Percentiles rank a stretch among this genome's conserved stretches.
Evolutionary conservation across 352 stramenopile species (phyloP).

Genomic region (Pythium dissotocum): DNA sequence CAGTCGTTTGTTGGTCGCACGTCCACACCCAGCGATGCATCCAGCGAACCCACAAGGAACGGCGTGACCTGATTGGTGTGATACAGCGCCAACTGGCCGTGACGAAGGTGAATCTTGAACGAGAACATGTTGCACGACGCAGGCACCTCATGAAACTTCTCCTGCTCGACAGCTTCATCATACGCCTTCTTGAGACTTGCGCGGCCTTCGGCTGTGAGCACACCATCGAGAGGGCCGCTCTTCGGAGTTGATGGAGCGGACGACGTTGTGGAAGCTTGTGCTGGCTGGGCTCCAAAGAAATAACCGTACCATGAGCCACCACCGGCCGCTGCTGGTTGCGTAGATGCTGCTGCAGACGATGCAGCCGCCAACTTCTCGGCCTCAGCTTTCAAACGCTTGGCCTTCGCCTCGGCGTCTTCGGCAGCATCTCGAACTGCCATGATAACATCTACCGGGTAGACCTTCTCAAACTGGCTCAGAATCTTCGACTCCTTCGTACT

Average conservation of each 20-base stretch:
- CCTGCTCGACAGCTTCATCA: slow-evolving; percentile 64
- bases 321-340: slow-evolving; percentile 13
- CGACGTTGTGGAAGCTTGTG: slow-evolving; percentile 7
- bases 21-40: slow-evolving; percentile 58
- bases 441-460: slow-evolving; percentile 72
- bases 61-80: slow-evolving; percentile 45
- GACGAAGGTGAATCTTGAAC: slow-evolving; percentile 60
- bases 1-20: slow-evolving; percentile 70
- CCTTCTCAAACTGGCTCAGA: slow-evolving; percentile 52
- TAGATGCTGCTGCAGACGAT: slow-evolving; percentile 16
- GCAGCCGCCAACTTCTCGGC: slow-evolving; percentile 31
- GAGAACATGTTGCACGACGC: slow-evolving; percentile 69
- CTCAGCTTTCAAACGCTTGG: slow-evolving; percentile 28
- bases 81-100: slow-evolving; percentile 55
- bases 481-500: slow-evolving; percentile 44
- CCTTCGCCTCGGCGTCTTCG: slow-evolving; percentile 50
- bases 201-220: slow-evolving; percentile 66
- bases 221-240: slow-evolving; percentile 28
- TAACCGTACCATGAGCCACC: slow-evolving; percentile 78
- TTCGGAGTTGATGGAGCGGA: slow-evolving; percentile 11
- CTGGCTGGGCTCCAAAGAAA: slow-evolving; percentile 56
- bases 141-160: slow-evolving; percentile 44
- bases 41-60: slow-evolving; percentile 49
- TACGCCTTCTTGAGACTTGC: slow-evolving; percentile 75
- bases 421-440: slow-evolving; percentile 59